A percentile compares a stretch with the other conserved stretches of the same genome.
These are phyloP conservation scores for Aspergillus tubingensis DNA, from an alignment of 2,329 filamentous ascomycete species.

Conservation along the genomic window DNA sequence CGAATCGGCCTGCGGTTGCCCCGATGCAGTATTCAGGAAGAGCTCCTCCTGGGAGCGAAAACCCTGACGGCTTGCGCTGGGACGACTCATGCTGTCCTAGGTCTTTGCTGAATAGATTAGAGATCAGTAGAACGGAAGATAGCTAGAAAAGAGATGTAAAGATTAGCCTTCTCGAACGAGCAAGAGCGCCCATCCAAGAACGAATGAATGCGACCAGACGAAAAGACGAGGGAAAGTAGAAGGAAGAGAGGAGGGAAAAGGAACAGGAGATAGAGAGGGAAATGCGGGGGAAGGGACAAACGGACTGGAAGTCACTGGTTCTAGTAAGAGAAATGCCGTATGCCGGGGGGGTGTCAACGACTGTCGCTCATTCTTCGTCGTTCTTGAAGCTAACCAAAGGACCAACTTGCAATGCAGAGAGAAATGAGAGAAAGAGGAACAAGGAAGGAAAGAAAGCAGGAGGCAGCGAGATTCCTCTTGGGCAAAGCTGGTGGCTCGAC, in stretches of 20 bases:
- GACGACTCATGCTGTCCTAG: slow-evolving; percentile 47
- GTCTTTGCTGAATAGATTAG: not conserved
- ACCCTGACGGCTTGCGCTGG: slow-evolving; percentile 56
- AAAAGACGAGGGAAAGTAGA: not conserved
- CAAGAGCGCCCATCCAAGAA: not conserved
- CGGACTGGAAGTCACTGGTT: not conserved
- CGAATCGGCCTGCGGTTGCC: slow-evolving; percentile 57
- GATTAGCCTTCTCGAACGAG: not conserved
- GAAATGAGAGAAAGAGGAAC: not conserved
- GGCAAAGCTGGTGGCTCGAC: slow-evolving; percentile 2
- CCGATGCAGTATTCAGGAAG: slow-evolving; percentile 53
- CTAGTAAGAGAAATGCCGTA: no score
- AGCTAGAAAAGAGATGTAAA: not conserved
- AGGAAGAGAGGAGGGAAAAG: no score
- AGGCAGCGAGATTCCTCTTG: slow-evolving; percentile 8
- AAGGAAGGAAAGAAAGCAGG: not conserved
- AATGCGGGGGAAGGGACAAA: slow-evolving; percentile 12
- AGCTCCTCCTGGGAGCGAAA: slow-evolving; percentile 82
- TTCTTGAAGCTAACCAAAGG: not conserved
- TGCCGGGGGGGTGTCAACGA: not conserved
- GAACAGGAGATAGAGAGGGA: slow-evolving; percentile 2
- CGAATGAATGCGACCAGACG: not conserved
- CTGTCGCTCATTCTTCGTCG: not conserved
- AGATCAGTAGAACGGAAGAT: not conserved
- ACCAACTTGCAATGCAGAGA: not conserved